These are phyloP conservation scores for Pyrenopolyporus hunteri DNA, from an alignment of 495 filamentous ascomycete species.

Conservation along the genomic window DNA sequence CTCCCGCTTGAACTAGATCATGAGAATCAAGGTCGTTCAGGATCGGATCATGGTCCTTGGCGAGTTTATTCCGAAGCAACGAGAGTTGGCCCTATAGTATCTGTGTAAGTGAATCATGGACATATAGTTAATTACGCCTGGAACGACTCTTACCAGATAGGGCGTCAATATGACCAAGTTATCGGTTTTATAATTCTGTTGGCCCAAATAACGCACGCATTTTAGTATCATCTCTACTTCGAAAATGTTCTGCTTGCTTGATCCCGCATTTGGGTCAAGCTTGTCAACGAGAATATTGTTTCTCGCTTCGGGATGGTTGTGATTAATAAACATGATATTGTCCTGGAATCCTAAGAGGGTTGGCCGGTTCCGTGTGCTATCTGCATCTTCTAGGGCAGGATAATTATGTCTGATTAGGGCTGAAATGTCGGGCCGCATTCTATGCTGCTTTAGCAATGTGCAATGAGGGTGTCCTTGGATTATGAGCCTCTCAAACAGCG, in stretches of 20 bases:
- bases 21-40: slow-evolving; percentile 73
- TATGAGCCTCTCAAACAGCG: slow-evolving; percentile 75
- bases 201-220: slow-evolving; percentile 72
- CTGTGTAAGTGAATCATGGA: slow-evolving; percentile 1
- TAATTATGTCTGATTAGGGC: slow-evolving; percentile 68
- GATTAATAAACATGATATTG: slow-evolving; percentile 71
- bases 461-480: slow-evolving; percentile 59
- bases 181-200: slow-evolving; percentile 74
- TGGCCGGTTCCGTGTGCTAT: slow-evolving; percentile 56
- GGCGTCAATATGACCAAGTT: slow-evolving; percentile 75
- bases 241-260: slow-evolving; percentile 68
- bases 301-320: slow-evolving; percentile 59
- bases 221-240: slow-evolving; percentile 73
- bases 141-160: slow-evolving; percentile 56
- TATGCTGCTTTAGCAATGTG: slow-evolving; percentile 66
- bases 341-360: slow-evolving; percentile 63
- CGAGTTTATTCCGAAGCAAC: slow-evolving; percentile 60
- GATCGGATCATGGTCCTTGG: slow-evolving; percentile 59
- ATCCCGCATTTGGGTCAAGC: slow-evolving; percentile 54
- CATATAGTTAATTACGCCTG: not conserved
- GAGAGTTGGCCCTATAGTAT: slow-evolving; percentile 64
- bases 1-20: slow-evolving; percentile 70
- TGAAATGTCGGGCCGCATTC: slow-evolving; percentile 76
- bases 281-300: slow-evolving; percentile 54
- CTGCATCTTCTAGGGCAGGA: slow-evolving; percentile 65